These are phyloP conservation scores for Apiotrichum montevideense DNA, from an alignment of 1,284 basidiomycete species.

Conservation along the genomic window DNA sequence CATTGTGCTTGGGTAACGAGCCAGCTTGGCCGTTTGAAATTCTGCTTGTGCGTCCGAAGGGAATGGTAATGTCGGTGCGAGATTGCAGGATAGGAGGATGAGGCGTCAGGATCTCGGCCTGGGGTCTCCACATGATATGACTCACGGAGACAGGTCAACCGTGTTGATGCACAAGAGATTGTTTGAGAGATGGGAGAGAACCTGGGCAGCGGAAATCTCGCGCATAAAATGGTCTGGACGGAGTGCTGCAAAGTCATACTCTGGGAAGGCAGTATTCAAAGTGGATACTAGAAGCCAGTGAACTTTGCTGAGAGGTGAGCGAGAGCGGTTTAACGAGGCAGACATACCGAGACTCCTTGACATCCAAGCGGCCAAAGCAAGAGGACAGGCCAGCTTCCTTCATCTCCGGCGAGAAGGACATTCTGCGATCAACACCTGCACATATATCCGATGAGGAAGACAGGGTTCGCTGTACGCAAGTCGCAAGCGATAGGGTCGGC, in stretches of 20 bases:
- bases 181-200: constrained; percentile 29
- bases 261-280: constrained; percentile 93
- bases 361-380: constrained; percentile 46
- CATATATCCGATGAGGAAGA: constrained; percentile 44
- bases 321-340: background rate
- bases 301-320: constrained; percentile 31
- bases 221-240: constrained; percentile 85
- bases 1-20: constrained; percentile 1
- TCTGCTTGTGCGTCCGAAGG: constrained; percentile 4
- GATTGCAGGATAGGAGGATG: background rate
- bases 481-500: no score
- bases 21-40: constrained; percentile 1
- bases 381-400: constrained; percentile 42
- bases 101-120: constrained; percentile 4
- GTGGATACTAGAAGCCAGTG: constrained; percentile 80
- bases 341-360: constrained; percentile 44
- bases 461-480: constrained; percentile 22
- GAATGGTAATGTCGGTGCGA: background rate
- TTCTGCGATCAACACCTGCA: constrained; percentile 16
- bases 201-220: constrained; percentile 58
- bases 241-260: constrained; percentile 93
- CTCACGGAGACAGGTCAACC: constrained; percentile 25
- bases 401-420: constrained; percentile 47
- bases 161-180: constrained; percentile 28
- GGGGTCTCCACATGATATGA: constrained; percentile 11